Evolutionary conservation across 306 rosid species (phyloP).

Genomic region (Quillaja saponaria): DNA sequence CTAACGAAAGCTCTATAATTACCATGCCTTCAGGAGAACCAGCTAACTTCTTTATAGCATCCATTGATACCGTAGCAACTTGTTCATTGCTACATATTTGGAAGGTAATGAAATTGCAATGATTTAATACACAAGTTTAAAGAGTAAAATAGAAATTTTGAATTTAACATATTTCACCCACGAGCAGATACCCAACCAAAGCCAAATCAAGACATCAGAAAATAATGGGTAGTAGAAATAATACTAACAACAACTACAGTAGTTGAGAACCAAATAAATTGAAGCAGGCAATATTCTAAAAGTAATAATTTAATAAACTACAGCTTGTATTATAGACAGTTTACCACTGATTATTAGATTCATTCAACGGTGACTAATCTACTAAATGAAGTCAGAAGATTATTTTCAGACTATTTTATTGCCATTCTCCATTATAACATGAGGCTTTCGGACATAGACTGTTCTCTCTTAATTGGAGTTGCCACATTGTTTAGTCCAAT

Average conservation of each 20-base stretch:
- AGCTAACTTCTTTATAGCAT: conserved; percentile 67
- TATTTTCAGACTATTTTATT: no score
- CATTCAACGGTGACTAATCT: no score
- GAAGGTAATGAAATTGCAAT: conserved; percentile 19
- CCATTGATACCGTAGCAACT: conserved; percentile 66
- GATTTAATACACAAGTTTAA: not conserved
- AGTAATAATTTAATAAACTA: no score
- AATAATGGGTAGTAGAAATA: not conserved
- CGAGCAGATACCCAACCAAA: not conserved
- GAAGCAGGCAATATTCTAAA: no score
- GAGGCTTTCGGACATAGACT: no score
- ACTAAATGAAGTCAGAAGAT: no score
- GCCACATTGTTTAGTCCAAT: no score
- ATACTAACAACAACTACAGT: not conserved
- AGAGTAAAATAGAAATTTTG: conserved; percentile 2
- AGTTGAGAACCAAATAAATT: not conserved
- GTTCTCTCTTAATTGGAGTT: no score
- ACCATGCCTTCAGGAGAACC: conserved; percentile 76
- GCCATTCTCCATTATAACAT: no score
- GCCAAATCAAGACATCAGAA: not conserved
- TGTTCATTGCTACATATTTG: conserved; percentile 59
- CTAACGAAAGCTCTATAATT: conserved; percentile 33
- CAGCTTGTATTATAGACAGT: no score
- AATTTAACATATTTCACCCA: not conserved
- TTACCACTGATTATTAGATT: no score